Base-by-base conservation (phyloP, 75 land plant genomes). In the Larix kaempferi region DNA sequence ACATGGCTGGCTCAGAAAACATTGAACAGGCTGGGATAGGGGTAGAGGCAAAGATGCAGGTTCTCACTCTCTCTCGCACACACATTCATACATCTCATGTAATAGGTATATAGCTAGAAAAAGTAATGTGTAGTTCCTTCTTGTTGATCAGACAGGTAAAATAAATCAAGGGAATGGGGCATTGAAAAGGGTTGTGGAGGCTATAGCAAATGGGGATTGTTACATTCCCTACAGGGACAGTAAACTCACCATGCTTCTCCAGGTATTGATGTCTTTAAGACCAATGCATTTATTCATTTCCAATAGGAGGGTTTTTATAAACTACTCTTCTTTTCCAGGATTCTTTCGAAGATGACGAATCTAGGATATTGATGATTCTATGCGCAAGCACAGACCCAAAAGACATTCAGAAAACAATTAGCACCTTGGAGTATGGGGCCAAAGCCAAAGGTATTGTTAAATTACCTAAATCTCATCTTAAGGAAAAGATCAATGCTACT, bases 1-100 rank as follows among this genome's bases (percentile, higher is more conserved):
- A 86, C 63, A 86, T 86, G 88, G 88, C 88, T 37, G 88, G 88
- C 22, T 86, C 88, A 39, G 88, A 86, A 67, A 86, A 86, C 67
- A 55, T 83, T 13, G 88, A 86, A 2, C 88, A 86, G 64, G 88
- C 88, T 76, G 88, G 86, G 25, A 57, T 79, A 5, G 88, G 88
- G 3, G 39, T 74, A 27, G 88, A 86, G 29, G 49, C 82, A 26
- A 86, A 86, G 78, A 59, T 86, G 82, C 88, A 86, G 82, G 88
- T 86, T n/a, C 39, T 21, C 21, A 69, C 23, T 71, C n/a, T 59
- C 33, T 35, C 69, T 37, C 25, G n/a, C 22, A 49, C 12, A 49
- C 54, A 6, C 72, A 57, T 49, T 10, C 54, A 49, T 49, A 8
- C 54, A 49, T 49, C 54, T 49, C 54, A 10, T 49, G 54, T 49